phyloP scores from a whole-genome alignment of 352 stramenopile species.

The Phytophthora pisi region DNA sequence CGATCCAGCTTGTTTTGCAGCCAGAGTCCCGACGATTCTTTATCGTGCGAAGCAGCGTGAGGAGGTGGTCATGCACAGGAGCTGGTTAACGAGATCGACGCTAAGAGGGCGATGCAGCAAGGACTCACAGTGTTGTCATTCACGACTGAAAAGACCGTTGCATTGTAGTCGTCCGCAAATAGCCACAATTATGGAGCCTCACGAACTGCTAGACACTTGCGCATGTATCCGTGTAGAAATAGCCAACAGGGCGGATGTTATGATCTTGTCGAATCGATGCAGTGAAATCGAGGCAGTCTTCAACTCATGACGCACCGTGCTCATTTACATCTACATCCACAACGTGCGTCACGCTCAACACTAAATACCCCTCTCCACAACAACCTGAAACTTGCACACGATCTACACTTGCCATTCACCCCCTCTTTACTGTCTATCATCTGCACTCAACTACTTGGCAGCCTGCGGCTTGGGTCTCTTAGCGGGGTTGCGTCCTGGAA shows the following conservation, averaged over 20 bases:
- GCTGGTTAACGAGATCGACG: slow-evolving; percentile 12
- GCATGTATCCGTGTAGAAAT: background rate
- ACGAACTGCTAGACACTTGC: slow-evolving; percentile 3
- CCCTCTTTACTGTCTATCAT: background rate
- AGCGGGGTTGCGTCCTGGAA: slow-evolving; percentile 57
- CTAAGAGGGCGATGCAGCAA: background rate
- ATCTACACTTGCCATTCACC: background rate
- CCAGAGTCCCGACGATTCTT: slow-evolving; percentile 2
- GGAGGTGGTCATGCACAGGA: slow-evolving; percentile 12
- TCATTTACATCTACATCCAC: background rate
- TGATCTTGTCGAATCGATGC: background rate
- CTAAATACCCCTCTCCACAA: background rate
- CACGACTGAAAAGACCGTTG: slow-evolving; percentile 5
- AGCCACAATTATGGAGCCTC: background rate
- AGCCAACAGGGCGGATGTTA: background rate
- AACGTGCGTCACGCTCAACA: background rate
- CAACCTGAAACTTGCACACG: slow-evolving; percentile 10
- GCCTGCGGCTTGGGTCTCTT: slow-evolving; percentile 59
- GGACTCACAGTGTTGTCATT: slow-evolving; percentile 7
- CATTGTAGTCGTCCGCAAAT: background rate
- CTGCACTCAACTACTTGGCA: slow-evolving; percentile 21
- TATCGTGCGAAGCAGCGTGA: slow-evolving; percentile 8
- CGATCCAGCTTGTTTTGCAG: background rate
- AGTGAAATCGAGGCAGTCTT: background rate
- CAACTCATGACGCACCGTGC: background rate